phyloP scores from a whole-genome alignment of 257 asterid species.

The Solanum tarijense region DNA sequence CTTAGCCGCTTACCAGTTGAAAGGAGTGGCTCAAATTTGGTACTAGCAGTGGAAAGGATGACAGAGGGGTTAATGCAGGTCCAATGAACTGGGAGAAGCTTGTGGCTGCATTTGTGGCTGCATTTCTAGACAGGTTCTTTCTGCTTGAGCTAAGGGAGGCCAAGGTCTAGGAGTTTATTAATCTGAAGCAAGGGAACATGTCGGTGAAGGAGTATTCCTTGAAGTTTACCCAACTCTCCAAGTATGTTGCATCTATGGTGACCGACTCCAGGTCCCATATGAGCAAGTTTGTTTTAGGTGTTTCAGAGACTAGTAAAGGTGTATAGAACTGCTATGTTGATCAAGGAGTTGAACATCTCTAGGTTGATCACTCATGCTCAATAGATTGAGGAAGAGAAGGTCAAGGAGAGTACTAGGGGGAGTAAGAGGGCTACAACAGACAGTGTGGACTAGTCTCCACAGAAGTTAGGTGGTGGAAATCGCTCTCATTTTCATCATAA shows the following conservation, averaged over 20 bases:
- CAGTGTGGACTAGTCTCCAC: neutral
- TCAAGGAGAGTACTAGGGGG: neutral
- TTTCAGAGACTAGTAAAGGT: neutral
- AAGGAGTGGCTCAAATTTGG: neutral
- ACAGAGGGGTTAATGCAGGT: neutral
- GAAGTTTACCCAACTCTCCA: neutral
- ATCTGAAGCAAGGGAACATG: neutral
- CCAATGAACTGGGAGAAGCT: neutral
- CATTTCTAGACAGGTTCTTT: neutral
- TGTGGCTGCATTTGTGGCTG: neutral
- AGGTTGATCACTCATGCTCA: neutral
- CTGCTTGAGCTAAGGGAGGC: neutral
- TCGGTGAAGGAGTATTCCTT: neutral
- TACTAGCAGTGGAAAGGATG: neutral
- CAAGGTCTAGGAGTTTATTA: neutral
- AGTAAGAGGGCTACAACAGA: neutral
- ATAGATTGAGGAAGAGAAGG: neutral
- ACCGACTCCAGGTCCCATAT: neutral
- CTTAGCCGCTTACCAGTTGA: neutral
- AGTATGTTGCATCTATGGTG: neutral
- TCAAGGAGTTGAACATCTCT: neutral
- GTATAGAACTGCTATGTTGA: neutral
- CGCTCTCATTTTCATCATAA: neutral
- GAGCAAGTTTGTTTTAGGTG: neutral
- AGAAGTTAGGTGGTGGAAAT: neutral